Evolutionary conservation across 179 eudicot genomes (phyloP), one percentile per base, ranked within the genome.

Genomic region (Spergularia azorica): DNA sequence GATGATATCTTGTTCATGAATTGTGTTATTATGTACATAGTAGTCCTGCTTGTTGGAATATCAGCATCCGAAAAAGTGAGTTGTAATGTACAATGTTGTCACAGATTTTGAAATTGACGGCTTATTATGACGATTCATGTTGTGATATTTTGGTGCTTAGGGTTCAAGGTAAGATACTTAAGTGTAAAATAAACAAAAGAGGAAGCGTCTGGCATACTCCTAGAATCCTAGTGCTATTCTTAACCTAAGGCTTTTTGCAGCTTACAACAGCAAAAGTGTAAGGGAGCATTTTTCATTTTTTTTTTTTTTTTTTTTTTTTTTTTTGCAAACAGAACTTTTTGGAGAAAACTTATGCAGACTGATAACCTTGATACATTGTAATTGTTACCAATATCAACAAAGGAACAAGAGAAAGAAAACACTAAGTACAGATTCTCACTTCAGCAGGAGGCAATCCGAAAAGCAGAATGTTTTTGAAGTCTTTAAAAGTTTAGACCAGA

Each of bases 381-480:
- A 70, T 20, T 11, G 8, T 4, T 20, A 16, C 51, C 51, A 50
- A 10, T 63, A 14, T 20, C 36, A 65, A 43, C 41, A 63, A 15
- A 43, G 21, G 57, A 14, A 46, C 3, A n/a, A 52, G 12, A 51
- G 15, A 17, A 16, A 18, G 14, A 6, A 65, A 63, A 8, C 48
- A 17, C 11, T 10, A 20, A 11, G 62, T 54, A 51, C 59, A 51
- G 62, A 77, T 82, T 73, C 81, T 57, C 68, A 17, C 84, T 82
- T 82, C 56, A 55, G 32, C 64, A 64, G 50, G 78, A 78, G 71
- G 73, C 39, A 74, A 70, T 63, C 64, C 73, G 76, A 38, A 36
- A 70, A 74, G 73, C 46, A 72, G n/a, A 41, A 62, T 48, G 32
- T 50, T 72, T 72, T 18, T n/a, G n/a, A 60, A 72, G 62, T 72